Base-by-base conservation (phyloP, 306 rosid genomes). In the Begonia peltatifolia region DNA sequence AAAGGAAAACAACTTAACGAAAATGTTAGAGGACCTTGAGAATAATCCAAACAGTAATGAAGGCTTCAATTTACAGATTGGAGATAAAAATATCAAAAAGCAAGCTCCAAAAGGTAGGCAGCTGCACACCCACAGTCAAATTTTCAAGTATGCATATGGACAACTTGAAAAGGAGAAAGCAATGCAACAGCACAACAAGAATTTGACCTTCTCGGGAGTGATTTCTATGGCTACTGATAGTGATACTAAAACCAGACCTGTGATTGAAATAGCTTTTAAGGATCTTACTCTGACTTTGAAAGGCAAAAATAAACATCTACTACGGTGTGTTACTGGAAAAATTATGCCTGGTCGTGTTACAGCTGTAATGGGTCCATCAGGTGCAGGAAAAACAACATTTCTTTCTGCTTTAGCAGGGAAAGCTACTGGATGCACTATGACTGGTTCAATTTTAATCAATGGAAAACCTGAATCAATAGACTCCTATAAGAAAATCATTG, bases 321-420 rank as follows among this genome's bases (percentile, higher is more conserved):
- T 81, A 54, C 81, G 90, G 72, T 71, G 87, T 66, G 89, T 84
- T 56, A 71, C 68, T 0, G 94, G 94, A 53, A 81, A 84, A 69
- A 35, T 84, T 56, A 65, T 59, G 68, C 94, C 94, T 3, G 87
- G 94, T 67, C 76, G 90, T 64, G 82, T 84, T 54, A 71, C 94
- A 25, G 94, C 84, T 55, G 94, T 81, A 57, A 84, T 84, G 94
- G 94, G 94, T 66, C 94, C 94, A 68, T 84, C 90, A 3, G 94
- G 94, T 55, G 90, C 87, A 41, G 94, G 94, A 23, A 84, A 84
- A 73, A 84, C 94, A n/a, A 84, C 94, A 38, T 84, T 81, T 72
- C 94, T 84, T 42, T 74, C 90, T 14, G 84, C 94, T 61, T 69
- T 81, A 71, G 74, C 90, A 1, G 94, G 94, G 56, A 84, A 84